These are phyloP conservation scores for Corymbia maculata DNA, from an alignment of 345 rosid genomes.

Conservation along the genomic window DNA sequence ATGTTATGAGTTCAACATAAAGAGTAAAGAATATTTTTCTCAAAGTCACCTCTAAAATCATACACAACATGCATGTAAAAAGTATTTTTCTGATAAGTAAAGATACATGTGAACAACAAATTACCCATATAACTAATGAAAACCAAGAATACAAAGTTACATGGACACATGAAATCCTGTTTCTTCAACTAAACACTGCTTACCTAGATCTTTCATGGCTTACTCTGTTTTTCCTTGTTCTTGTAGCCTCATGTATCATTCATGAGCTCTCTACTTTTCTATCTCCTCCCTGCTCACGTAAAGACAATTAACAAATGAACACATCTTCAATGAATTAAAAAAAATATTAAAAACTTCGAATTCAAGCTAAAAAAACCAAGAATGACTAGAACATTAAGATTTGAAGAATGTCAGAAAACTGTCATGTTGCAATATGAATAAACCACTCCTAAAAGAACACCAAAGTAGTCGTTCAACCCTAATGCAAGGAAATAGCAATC, in stretches of 20 bases:
- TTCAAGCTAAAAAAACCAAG: not conserved
- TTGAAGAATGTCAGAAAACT: not conserved
- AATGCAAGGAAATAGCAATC: not conserved
- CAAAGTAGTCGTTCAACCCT: not conserved
- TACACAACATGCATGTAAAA: too few relatives aligned
- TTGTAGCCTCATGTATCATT: constrained; percentile 94
- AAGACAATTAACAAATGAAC: not conserved
- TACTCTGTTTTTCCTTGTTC: constrained; percentile 99
- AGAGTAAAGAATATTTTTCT: too few relatives aligned
- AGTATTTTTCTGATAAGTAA: too few relatives aligned
- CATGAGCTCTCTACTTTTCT: constrained; percentile 91
- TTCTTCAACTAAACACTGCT: not conserved
- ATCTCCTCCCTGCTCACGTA: constrained; percentile 69
- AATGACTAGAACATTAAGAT: not conserved
- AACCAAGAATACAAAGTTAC: not conserved
- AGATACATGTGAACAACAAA: not conserved
- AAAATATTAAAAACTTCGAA: not conserved
- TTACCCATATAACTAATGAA: not conserved
- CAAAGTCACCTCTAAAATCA: too few relatives aligned
- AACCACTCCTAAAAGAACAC: not conserved
- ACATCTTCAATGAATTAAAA: not conserved
- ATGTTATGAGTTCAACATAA: too few relatives aligned
- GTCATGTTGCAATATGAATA: not conserved
- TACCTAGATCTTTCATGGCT: constrained; percentile 90
- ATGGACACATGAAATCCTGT: not conserved